Percentiles rank a stretch among this genome's conserved stretches.
Evolutionary conservation across 2,329 filamentous ascomycete genomes (phyloP).

Genomic region (Penicillium sp.): DNA sequence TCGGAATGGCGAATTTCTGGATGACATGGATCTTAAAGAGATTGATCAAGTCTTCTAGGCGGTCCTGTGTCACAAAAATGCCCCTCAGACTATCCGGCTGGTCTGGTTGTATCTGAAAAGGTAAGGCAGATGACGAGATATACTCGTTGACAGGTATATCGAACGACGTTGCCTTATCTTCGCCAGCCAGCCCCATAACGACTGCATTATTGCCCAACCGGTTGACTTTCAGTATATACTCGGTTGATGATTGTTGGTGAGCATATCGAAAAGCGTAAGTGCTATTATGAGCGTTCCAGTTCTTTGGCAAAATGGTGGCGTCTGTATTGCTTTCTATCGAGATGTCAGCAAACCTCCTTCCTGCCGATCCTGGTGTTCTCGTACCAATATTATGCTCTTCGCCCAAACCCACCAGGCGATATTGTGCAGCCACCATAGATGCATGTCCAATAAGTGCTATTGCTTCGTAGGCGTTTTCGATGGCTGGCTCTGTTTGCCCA

Average conservation of each 20-base stretch:
- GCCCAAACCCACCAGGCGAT: constrained; percentile 75
- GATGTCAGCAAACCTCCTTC: neutral
- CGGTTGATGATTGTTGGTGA: constrained; percentile 79
- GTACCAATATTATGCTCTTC: constrained; percentile 73
- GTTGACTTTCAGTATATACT: constrained; percentile 76
- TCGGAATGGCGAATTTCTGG: constrained; percentile 70
- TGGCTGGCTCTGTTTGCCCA: constrained; percentile 22
- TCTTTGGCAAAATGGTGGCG: constrained; percentile 55
- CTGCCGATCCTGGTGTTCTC: neutral
- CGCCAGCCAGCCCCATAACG: constrained; percentile 72
- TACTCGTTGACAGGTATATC: constrained; percentile 73
- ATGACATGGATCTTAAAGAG: constrained; percentile 76
- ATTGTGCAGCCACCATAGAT: constrained; percentile 74
- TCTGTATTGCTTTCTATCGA: constrained; percentile 26
- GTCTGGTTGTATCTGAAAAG: constrained; percentile 40
- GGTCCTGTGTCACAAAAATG: constrained; percentile 69
- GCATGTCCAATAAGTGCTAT: constrained; percentile 80
- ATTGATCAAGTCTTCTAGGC: constrained; percentile 65
- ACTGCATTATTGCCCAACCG: constrained; percentile 81
- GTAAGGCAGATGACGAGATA: constrained; percentile 60
- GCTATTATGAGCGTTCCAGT: constrained; percentile 71
- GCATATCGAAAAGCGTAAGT: constrained; percentile 79
- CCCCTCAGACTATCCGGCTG: constrained; percentile 41
- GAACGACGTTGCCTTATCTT: constrained; percentile 75
- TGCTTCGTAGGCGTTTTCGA: constrained; percentile 64